These are phyloP conservation scores for Phytophthora pluvialis DNA, from an alignment of 352 stramenopile species.

Conservation along the genomic window DNA sequence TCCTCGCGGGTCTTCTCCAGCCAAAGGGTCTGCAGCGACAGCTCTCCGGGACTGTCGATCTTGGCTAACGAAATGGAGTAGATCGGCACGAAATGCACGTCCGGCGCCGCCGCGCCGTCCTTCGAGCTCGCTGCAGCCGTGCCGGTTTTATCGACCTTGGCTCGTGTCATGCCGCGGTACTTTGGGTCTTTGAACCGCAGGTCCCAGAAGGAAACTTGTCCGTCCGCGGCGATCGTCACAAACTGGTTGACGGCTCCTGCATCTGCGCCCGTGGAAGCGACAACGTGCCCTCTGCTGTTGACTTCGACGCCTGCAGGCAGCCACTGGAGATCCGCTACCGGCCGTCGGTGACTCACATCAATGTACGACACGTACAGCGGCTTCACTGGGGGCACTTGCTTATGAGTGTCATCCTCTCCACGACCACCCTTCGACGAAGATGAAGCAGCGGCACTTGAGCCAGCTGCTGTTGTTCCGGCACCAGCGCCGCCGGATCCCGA, in stretches of 20 bases:
- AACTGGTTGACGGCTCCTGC: slow-evolving; percentile 87
- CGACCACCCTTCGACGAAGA: slow-evolving; percentile 29
- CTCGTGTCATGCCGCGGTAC: slow-evolving; percentile 69
- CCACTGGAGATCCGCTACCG: slow-evolving; percentile 91
- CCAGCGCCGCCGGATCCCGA: slow-evolving; percentile 14
- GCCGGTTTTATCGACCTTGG: slow-evolving; percentile 67
- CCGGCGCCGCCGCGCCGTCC: slow-evolving; percentile 54
- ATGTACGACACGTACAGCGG: slow-evolving; percentile 86
- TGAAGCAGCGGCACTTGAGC: slow-evolving; percentile 12
- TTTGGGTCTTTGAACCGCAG: slow-evolving; percentile 90
- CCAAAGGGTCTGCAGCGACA: slow-evolving; percentile 70
- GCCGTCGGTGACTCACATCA: slow-evolving; percentile 85
- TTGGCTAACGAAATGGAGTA: slow-evolving; percentile 86
- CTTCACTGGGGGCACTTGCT: slow-evolving; percentile 77
- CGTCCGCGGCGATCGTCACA: slow-evolving; percentile 91
- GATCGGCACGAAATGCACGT: slow-evolving; percentile 85
- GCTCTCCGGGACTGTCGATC: slow-evolving; percentile 70
- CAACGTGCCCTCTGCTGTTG: slow-evolving; percentile 88
- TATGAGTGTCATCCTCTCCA: slow-evolving; percentile 57
- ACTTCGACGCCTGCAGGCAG: slow-evolving; percentile 86
- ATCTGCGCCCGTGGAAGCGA: slow-evolving; percentile 45
- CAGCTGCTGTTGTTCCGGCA: slow-evolving; percentile 3
- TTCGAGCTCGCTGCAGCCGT: slow-evolving; percentile 35
- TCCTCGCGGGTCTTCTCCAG: slow-evolving; percentile 75
- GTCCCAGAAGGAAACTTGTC: slow-evolving; percentile 94